phyloP scores from a whole-genome alignment of 2,329 filamentous ascomycete species.

The Penicillium polonicum region DNA sequence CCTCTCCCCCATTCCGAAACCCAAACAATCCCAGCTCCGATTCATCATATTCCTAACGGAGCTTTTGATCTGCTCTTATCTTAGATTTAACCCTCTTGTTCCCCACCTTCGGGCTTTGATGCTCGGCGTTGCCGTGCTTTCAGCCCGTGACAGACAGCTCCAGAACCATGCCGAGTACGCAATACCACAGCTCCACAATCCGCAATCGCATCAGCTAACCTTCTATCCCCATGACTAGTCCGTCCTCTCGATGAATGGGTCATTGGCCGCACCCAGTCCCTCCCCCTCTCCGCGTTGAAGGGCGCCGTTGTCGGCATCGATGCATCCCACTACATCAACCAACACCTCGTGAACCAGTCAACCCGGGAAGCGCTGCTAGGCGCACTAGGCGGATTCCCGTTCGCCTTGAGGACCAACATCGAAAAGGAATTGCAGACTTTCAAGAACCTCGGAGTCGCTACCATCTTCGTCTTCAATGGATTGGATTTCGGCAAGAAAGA shows the following conservation, averaged over 20 bases:
- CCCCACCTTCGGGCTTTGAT: constrained; percentile 25
- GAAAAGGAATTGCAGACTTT: constrained; percentile 73
- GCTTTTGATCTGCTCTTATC: constrained; percentile 3
- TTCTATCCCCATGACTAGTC: constrained; percentile 32
- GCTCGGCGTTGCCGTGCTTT: constrained; percentile 29
- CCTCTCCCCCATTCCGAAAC: constrained; percentile 3
- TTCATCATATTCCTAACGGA: constrained; percentile 11
- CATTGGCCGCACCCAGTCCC: constrained; percentile 53
- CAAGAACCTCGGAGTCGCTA: constrained; percentile 67
- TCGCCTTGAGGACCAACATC: constrained; percentile 72
- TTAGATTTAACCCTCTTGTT: constrained; percentile 7
- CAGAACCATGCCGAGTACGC: constrained; percentile 39
- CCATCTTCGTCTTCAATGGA: constrained; percentile 89
- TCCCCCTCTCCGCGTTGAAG: constrained; percentile 68
- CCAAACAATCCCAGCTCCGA: constrained; percentile 12
- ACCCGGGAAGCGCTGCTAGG: constrained; percentile 84
- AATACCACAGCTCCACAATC: constrained; percentile 2
- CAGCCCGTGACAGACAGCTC: constrained; percentile 25
- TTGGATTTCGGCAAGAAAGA: constrained; percentile 76
- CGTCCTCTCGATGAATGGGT: constrained; percentile 59
- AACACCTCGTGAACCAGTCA: constrained; percentile 67
- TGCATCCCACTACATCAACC: constrained; percentile 82
- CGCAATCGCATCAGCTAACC: constrained; percentile 10
- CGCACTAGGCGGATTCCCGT: constrained; percentile 83
- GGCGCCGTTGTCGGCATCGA: constrained; percentile 79